phyloP scores from a whole-genome alignment of 805 yeast genomes.

The Ogataea naganishii region DNA sequence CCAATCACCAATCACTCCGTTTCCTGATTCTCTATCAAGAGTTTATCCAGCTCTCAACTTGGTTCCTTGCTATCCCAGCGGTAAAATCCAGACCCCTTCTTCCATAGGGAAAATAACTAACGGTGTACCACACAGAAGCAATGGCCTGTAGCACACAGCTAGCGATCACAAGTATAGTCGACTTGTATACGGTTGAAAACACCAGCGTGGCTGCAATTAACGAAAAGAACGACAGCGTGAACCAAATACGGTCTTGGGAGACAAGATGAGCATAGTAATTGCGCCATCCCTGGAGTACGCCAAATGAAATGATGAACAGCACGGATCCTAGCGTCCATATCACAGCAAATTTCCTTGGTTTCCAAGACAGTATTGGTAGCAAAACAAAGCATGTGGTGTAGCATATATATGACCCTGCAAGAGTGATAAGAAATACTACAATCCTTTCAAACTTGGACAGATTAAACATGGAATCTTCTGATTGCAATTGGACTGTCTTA shows the following conservation, averaged over 20 bases:
- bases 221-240: conserved; percentile 64
- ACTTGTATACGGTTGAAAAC: conserved; percentile 54
- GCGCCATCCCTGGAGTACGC: conserved; percentile 80
- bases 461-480: conserved; percentile 30
- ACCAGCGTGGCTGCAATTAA: conserved; percentile 66
- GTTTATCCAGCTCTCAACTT: conserved; percentile 20
- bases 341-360: conserved; percentile 79
- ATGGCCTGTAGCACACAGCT: conserved; percentile 64
- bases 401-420: conserved; percentile 63
- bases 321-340: conserved; percentile 84
- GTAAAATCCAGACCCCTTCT: conserved; percentile 58
- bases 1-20: too few relatives aligned
- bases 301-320: conserved; percentile 74
- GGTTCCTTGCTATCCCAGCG: conserved; percentile 34
- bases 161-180: conserved; percentile 60
- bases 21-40: too few relatives aligned
- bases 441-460: conserved; percentile 69
- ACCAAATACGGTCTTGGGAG: conserved; percentile 63
- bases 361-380: conserved; percentile 73
- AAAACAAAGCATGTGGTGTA: conserved; percentile 67
- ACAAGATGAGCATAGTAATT: conserved; percentile 59
- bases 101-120: conserved; percentile 91
- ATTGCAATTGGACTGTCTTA: too few relatives aligned
- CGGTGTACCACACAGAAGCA: conserved; percentile 74
- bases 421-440: conserved; percentile 64